Evolutionary conservation across 1,284 basidiomycete genomes (phyloP).

Genomic region (Albatrellus sp.): DNA sequence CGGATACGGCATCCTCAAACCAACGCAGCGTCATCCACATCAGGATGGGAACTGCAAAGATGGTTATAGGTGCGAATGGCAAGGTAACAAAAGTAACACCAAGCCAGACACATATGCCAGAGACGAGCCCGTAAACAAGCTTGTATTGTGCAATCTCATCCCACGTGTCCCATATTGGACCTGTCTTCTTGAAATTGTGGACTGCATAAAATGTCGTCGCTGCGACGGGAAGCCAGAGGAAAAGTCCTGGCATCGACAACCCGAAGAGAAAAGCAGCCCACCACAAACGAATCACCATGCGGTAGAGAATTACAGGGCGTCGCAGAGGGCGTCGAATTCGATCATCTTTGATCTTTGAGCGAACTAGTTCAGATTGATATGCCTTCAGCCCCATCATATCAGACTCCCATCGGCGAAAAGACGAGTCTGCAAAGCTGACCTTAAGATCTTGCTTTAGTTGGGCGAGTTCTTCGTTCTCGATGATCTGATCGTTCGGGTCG

Average conservation of each 20-base stretch:
- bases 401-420: slow-evolving; percentile 4
- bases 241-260: slow-evolving; percentile 68
- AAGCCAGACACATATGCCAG: slow-evolving; percentile 57
- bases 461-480: slow-evolving; percentile 18
- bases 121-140: slow-evolving; percentile 66
- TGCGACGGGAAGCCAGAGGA: slow-evolving; percentile 73
- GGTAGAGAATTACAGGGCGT: slow-evolving; percentile 40
- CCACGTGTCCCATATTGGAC: slow-evolving; percentile 71
- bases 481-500: background rate
- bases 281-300: slow-evolving; percentile 50
- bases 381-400: slow-evolving; percentile 26
- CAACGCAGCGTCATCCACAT: slow-evolving; percentile 86
- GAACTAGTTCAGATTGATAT: slow-evolving; percentile 60
- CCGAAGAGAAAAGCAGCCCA: slow-evolving; percentile 57
- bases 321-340: slow-evolving; percentile 56
- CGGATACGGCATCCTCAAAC: slow-evolving; percentile 72
- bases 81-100: slow-evolving; percentile 41
- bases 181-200: slow-evolving; percentile 61
- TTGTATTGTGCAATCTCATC: slow-evolving; percentile 86
- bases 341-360: slow-evolving; percentile 69
- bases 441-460: slow-evolving; percentile 47
- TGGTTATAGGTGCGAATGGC: slow-evolving; percentile 43
- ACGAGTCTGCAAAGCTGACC: slow-evolving; percentile 25
- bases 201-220: slow-evolving; percentile 51
- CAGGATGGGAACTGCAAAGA: slow-evolving; percentile 47